These are phyloP conservation scores for Sporisorium graminicola DNA, from an alignment of 1,284 basidiomycete genomes.

Conservation along the genomic window DNA sequence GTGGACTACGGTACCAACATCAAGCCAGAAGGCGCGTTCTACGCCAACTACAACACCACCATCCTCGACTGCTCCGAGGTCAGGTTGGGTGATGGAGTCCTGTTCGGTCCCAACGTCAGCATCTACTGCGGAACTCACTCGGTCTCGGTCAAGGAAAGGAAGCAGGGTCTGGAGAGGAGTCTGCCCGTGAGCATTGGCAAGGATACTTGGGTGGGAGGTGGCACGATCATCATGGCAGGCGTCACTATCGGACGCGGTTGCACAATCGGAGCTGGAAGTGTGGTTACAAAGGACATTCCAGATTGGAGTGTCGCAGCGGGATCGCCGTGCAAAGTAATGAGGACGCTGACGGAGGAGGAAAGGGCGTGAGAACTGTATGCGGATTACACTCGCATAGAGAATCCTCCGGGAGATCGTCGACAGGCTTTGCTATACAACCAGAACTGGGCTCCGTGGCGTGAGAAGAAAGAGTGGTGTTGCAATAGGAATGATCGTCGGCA, in stretches of 20 bases:
- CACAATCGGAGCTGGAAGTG: slow-evolving; percentile 72
- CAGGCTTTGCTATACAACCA: no score
- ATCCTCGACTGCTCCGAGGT: slow-evolving; percentile 61
- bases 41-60: slow-evolving; percentile 58
- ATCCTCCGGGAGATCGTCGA: neutral
- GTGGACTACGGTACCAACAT: slow-evolving; percentile 64
- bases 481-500: neutral
- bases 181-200: slow-evolving; percentile 55
- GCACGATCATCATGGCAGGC: slow-evolving; percentile 71
- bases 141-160: slow-evolving; percentile 51
- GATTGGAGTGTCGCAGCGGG: slow-evolving; percentile 71
- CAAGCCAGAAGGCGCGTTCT: slow-evolving; percentile 59
- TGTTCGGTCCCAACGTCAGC: slow-evolving; percentile 61
- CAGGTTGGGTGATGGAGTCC: slow-evolving; percentile 51
- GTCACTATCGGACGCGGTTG: slow-evolving; percentile 72
- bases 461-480: neutral
- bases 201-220: slow-evolving; percentile 70
- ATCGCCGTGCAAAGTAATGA: slow-evolving; percentile 72
- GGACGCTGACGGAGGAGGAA: slow-evolving; percentile 61
- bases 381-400: neutral
- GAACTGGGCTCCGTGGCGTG: neutral
- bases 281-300: slow-evolving; percentile 72
- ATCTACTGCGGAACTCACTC: slow-evolving; percentile 62
- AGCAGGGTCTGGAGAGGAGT: slow-evolving; percentile 53
- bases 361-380: slow-evolving; percentile 18